Percentiles rank a stretch among this genome's conserved stretches.
phyloP scores from a whole-genome alignment of 345 rosid species.

The Pseudoturritis turrita region DNA sequence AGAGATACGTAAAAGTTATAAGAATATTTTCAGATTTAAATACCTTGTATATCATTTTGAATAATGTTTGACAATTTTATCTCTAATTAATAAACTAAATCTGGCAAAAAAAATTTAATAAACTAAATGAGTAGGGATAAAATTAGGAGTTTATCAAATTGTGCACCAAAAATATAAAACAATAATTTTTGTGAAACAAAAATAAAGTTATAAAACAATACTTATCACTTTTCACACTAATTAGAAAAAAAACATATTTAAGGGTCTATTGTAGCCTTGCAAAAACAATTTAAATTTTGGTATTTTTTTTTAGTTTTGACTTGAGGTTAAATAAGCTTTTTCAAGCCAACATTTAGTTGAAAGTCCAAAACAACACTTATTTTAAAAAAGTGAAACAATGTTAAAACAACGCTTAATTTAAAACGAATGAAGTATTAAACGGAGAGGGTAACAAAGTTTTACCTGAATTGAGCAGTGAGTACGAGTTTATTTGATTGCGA shows the following conservation, averaged over 20 bases:
- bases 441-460: not conserved
- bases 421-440: not conserved
- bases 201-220: too few relatives aligned
- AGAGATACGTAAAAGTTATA: not conserved
- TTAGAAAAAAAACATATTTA: too few relatives aligned
- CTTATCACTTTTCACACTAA: too few relatives aligned
- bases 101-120: too few relatives aligned
- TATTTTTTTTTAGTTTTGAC: too few relatives aligned
- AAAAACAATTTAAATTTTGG: too few relatives aligned
- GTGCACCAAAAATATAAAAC: not conserved
- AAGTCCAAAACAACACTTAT: not conserved
- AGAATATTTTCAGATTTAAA: not conserved
- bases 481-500: constrained; percentile 34
- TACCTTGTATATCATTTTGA: not conserved
- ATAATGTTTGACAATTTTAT: not conserved
- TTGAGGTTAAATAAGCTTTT: not conserved
- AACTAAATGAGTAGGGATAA: not conserved
- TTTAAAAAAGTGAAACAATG: not conserved
- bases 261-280: too few relatives aligned
- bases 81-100: not conserved
- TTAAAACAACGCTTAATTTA: not conserved
- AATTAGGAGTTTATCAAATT: not conserved
- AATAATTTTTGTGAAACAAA: not conserved
- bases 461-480: constrained; percentile 54
- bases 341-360: too few relatives aligned